Base-by-base conservation (phyloP, 176 grass and related monocot genomes). In the Pontederia crassipes region DNA sequence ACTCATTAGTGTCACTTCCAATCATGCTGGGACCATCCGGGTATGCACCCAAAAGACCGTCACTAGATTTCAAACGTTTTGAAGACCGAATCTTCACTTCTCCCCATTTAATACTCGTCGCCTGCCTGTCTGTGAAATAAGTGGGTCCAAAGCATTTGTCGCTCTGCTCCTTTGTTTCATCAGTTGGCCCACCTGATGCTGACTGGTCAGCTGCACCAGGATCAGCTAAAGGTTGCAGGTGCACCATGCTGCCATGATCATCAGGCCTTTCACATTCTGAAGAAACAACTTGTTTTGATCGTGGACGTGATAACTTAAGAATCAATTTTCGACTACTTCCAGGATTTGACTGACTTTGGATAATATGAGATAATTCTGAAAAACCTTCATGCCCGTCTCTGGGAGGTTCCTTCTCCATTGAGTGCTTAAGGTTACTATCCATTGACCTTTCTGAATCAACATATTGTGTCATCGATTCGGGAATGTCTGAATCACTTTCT, bases 51-150 rank as follows among this genome's bases (percentile, higher is more conserved):
- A 60, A 50, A 51, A 12, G 14, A 17, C 65, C 64, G 10, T 74
- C 64, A 18, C 48, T 15, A 56, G 74, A 29, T 74, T 67, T 80
- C 45, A 54, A 62, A 59, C 92, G 84, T 73, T 91, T 97, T 45
- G 92, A 72, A 48, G 93, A 85, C 56, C 92, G 74, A 35, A 50
- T n/a, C 75, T 97, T 97, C 61, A 97, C 92, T 79, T 91, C 86
- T 57, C 92, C 92, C 92, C 92, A 97, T 80, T 79, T 83, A 17
- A 97, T 90, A 52, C 80, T 76, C 58, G 28, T 78, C 47, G 49
- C 83, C 62, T 67, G 72, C 20, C 70, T 65, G 67, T 62, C 62
- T 65, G 52, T 32, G 75, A 67, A 83, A 61, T 57, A 10, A 66
- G 69, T 58, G 59, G 73, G 67, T 16, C 72, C 50, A 61, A 59